These are phyloP conservation scores for Lactarius sp. DNA, from an alignment of 768 basidiomycete genomes.

Conservation along the genomic window DNA sequence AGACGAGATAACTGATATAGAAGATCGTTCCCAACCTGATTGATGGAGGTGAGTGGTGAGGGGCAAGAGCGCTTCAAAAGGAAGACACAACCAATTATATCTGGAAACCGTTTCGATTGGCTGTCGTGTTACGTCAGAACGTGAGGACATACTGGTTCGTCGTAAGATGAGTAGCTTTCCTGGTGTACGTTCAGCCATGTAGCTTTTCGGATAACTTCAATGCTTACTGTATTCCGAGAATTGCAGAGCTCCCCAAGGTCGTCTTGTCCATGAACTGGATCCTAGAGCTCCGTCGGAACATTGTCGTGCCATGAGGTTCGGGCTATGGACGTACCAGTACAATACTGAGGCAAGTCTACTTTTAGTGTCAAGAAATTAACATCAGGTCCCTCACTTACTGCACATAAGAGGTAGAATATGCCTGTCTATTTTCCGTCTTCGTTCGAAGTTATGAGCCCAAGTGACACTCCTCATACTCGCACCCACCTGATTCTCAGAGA, in stretches of 20 bases:
- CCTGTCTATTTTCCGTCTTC: constrained; percentile 53
- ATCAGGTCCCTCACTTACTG: constrained; percentile 39
- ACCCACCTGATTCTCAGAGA: constrained; percentile 44
- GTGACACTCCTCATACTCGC: neutral
- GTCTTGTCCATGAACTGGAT: constrained; percentile 81
- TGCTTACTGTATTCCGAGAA: constrained; percentile 62
- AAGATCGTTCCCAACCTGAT: constrained; percentile 70
- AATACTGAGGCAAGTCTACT: constrained; percentile 37
- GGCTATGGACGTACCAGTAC: constrained; percentile 42
- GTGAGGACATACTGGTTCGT: constrained; percentile 51
- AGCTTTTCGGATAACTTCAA: neutral
- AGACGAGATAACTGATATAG: constrained; percentile 63
- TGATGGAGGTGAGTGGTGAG: neutral
- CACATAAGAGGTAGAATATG: constrained; percentile 71
- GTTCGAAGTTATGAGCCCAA: constrained; percentile 27
- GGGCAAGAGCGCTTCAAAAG: neutral
- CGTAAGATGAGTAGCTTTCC: constrained; percentile 55
- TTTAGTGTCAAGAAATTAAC: constrained; percentile 1
- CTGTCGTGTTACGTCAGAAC: neutral
- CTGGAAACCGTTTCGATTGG: constrained; percentile 32
- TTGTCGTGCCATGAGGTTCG: neutral
- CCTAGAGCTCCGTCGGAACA: constrained; percentile 36
- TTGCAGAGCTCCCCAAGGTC: constrained; percentile 60
- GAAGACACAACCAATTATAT: constrained; percentile 53
- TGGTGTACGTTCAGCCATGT: constrained; percentile 28